Evolutionary conservation across 805 yeast genomes (phyloP).

Genomic region (Candida glaebosa): DNA sequence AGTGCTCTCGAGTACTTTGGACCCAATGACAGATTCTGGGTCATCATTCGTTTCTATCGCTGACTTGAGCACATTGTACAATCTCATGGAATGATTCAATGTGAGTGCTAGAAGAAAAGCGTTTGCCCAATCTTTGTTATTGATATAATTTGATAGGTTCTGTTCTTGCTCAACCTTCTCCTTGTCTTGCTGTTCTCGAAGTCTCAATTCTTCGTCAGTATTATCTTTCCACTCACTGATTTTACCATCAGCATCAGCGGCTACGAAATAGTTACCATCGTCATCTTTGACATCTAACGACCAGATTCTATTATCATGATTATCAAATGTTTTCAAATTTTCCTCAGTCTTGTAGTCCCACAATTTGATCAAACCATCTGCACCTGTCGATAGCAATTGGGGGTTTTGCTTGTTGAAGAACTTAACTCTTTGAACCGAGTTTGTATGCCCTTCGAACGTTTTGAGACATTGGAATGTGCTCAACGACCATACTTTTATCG

Average conservation of each 20-base stretch:
- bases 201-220: conserved; percentile 65
- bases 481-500: conserved; percentile 85
- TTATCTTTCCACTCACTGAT: conserved; percentile 87
- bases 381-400: conserved; percentile 78
- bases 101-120: conserved; percentile 85
- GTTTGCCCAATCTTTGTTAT: conserved; percentile 74
- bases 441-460: conserved; percentile 93
- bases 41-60: conserved; percentile 53
- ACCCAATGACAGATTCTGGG: conserved; percentile 50
- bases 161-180: conserved; percentile 82
- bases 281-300: conserved; percentile 59
- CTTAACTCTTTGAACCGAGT: conserved; percentile 80
- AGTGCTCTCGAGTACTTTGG: conserved; percentile 58
- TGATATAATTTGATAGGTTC: conserved; percentile 69
- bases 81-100: conserved; percentile 84
- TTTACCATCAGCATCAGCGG: conserved; percentile 95
- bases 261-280: conserved; percentile 66
- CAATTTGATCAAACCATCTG: conserved; percentile 89
- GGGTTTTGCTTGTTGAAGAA: conserved; percentile 59
- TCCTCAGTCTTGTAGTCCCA: conserved; percentile 83
- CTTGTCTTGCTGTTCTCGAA: conserved; percentile 50
- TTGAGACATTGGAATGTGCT: conserved; percentile 68
- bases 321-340: conserved; percentile 77
- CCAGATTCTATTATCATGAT: conserved; percentile 94
- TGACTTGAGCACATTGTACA: conserved; percentile 71